Evolutionary conservation across 1,139 yeast species (phyloP).

Genomic region (Blastobotrys malaysiensis): DNA sequence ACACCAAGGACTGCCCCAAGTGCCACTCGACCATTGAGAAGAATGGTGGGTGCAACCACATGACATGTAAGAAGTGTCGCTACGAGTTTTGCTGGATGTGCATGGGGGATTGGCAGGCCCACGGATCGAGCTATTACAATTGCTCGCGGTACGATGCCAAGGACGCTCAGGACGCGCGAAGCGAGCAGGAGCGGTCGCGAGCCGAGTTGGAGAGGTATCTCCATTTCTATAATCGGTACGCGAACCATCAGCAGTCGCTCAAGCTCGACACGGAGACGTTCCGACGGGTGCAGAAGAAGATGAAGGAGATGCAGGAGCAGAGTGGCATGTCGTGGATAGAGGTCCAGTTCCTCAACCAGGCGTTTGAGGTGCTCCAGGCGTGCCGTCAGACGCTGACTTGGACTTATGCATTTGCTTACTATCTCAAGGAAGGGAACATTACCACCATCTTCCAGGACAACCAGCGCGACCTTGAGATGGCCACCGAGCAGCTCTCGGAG

Average conservation of each 20-base stretch:
- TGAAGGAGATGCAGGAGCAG: conserved; percentile 59
- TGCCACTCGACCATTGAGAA: conserved; percentile 60
- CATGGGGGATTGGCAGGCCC: conserved; percentile 68
- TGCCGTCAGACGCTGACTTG: conserved; percentile 81
- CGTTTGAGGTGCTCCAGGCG: conserved; percentile 56
- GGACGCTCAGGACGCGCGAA: conserved; percentile 33
- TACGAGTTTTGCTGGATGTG: conserved; percentile 95
- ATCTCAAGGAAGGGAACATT: conserved; percentile 46
- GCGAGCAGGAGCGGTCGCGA: conserved; percentile 34
- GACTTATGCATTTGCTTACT: conserved; percentile 83
- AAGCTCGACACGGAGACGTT: conserved; percentile 65
- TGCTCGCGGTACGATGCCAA: conserved; percentile 57
- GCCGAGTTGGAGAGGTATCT: conserved; percentile 58
- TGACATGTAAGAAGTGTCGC: conserved; percentile 76
- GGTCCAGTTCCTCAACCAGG: conserved; percentile 73
- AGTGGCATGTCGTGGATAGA: conserved; percentile 81
- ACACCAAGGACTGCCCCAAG: conserved; percentile 79
- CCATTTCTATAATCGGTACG: conserved; percentile 70
- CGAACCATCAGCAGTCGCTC: conserved; percentile 74
- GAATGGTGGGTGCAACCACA: conserved; percentile 95
- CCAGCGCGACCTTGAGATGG: conserved; percentile 63
- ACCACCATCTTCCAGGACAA: conserved; percentile 59
- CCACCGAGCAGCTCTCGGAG: conserved; percentile 76
- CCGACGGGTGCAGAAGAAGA: conserved; percentile 55
- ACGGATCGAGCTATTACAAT: conserved; percentile 58